phyloP scores from a whole-genome alignment of 352 stramenopile genomes.

The Pelagophyceae sp. region DNA sequence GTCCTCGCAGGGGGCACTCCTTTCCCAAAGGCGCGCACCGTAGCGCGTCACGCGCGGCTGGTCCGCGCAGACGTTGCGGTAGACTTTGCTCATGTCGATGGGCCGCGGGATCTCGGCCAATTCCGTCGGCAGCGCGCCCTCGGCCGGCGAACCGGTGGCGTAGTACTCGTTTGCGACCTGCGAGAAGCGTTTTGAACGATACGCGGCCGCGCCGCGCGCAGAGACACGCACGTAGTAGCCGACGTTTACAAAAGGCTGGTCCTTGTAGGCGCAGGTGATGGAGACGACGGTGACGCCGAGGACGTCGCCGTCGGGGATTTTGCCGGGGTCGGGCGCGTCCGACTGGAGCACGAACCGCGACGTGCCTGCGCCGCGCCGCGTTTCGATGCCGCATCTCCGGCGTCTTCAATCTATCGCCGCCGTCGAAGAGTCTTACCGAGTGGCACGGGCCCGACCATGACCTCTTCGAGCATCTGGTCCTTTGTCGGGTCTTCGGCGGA shows the following conservation, averaged over 20 bases:
- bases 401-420: too few species aligned
- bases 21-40: not conserved
- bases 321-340: slow-evolving; percentile 73
- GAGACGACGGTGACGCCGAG: slow-evolving; percentile 97
- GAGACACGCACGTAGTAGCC: slow-evolving; percentile 85
- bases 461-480: slow-evolving; percentile 95
- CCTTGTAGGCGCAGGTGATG: slow-evolving; percentile 92
- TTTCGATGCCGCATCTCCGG: too few species aligned
- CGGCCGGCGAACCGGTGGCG: slow-evolving; percentile 43
- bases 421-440: too few species aligned
- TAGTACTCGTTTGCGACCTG: slow-evolving; percentile 91
- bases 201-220: not conserved
- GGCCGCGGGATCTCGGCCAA: slow-evolving; percentile 30
- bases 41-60: slow-evolving; percentile 79
- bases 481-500: slow-evolving; percentile 84
- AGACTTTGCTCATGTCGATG: slow-evolving; percentile 80
- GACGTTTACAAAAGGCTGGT: slow-evolving; percentile 89
- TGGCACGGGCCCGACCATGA: slow-evolving; percentile 93
- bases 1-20: too few species aligned
- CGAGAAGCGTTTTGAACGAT: not conserved
- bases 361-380: too few species aligned
- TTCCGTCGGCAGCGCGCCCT: slow-evolving; percentile 22
- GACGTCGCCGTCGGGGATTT: slow-evolving; percentile 88
- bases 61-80: slow-evolving; percentile 90
- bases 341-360: slow-evolving; percentile 98